These are phyloP conservation scores for Cryphonectria parasitica DNA, from an alignment of 2,329 filamentous ascomycete species.

Conservation along the genomic window DNA sequence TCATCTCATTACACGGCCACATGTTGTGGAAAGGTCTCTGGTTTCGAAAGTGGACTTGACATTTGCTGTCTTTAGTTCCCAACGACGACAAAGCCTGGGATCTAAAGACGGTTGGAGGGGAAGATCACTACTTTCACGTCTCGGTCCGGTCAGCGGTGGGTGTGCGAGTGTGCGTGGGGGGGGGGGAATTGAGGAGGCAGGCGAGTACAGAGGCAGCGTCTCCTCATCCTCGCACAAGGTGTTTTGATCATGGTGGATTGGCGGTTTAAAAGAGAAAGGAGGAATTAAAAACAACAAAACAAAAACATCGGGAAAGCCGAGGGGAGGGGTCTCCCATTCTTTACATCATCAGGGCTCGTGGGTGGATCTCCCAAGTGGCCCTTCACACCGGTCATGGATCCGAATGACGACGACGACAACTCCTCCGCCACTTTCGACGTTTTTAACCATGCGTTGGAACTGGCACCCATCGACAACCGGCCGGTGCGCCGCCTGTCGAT, in stretches of 20 bases:
- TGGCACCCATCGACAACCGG: slow-evolving; percentile 29
- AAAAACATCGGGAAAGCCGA: not conserved
- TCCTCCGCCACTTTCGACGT: slow-evolving; percentile 24
- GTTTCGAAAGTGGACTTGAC: slow-evolving; percentile 25
- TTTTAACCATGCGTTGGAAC: slow-evolving; percentile 29
- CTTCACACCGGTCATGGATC: slow-evolving; percentile 21
- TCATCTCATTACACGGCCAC: not conserved
- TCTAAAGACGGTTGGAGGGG: not conserved
- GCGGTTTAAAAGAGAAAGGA: slow-evolving; percentile 15
- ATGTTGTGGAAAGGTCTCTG: slow-evolving; percentile 24
- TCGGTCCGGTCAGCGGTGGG: slow-evolving; percentile 1
- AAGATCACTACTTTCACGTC: slow-evolving; percentile 3
- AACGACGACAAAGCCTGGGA: not conserved
- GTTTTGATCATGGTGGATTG: slow-evolving; percentile 24
- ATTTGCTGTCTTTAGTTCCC: slow-evolving; percentile 5
- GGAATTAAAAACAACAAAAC: not conserved
- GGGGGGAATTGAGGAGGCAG: not conserved
- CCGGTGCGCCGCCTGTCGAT: slow-evolving; percentile 51
- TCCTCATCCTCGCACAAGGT: slow-evolving; percentile 15
- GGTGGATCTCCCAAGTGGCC: not conserved
- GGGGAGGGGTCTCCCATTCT: not conserved
- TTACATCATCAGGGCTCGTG: not conserved
- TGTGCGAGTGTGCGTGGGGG: not conserved
- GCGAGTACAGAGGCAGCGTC: not conserved
- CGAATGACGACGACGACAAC: slow-evolving; percentile 22